A percentile compares a stretch with the other conserved stretches of the same genome.
Evolutionary conservation across 768 basidiomycete genomes (phyloP).

Genomic region (Termitomyces heimii): DNA sequence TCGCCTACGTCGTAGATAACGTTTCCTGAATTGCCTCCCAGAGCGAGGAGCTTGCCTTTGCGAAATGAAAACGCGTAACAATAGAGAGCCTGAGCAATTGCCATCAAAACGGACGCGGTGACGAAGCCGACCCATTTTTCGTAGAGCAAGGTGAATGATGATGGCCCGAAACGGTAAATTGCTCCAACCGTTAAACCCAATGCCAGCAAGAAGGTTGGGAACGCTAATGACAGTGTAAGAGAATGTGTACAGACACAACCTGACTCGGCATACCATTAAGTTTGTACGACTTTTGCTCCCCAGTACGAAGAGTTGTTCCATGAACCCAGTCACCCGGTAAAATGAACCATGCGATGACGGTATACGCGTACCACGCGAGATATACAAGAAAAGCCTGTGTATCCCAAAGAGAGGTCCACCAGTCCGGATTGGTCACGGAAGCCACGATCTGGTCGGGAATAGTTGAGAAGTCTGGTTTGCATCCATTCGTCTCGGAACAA

Average conservation of each 20-base stretch:
- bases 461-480: slow-evolving; percentile 48
- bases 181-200: slow-evolving; percentile 66
- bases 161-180: slow-evolving; percentile 69
- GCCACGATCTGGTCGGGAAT: slow-evolving; percentile 38
- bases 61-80: slow-evolving; percentile 72
- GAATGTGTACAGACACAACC: not conserved
- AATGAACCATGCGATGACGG: slow-evolving; percentile 72
- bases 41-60: slow-evolving; percentile 66
- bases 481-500: slow-evolving; percentile 67
- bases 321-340: slow-evolving; percentile 71
- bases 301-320: slow-evolving; percentile 68
- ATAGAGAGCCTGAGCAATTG: slow-evolving; percentile 63
- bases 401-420: slow-evolving; percentile 83
- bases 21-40: slow-evolving; percentile 90
- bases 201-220: slow-evolving; percentile 80
- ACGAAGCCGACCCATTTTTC: slow-evolving; percentile 88
- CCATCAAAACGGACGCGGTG: slow-evolving; percentile 78
- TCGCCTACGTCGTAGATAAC: slow-evolving; percentile 81
- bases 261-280: slow-evolving; percentile 71
- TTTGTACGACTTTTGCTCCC: slow-evolving; percentile 78
- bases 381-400: slow-evolving; percentile 71
- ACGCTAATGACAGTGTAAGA: slow-evolving; percentile 47
- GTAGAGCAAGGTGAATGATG: slow-evolving; percentile 84
- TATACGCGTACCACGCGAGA: slow-evolving; percentile 88
- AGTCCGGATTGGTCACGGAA: slow-evolving; percentile 42